These are phyloP conservation scores for Erythrophleum fordii DNA, from an alignment of 306 rosid genomes.

Conservation along the genomic window DNA sequence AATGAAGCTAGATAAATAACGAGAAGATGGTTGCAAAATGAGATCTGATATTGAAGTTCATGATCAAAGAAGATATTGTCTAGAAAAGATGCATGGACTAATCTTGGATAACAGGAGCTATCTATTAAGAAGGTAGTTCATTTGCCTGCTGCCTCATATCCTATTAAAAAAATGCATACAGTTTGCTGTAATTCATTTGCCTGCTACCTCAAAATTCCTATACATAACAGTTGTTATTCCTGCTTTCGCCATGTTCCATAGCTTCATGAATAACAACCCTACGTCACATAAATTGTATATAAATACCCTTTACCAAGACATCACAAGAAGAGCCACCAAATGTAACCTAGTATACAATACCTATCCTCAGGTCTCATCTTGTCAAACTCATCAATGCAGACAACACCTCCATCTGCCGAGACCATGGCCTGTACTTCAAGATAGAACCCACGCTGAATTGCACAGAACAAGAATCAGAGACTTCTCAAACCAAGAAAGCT, in stretches of 20 bases:
- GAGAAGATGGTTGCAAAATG: slow-evolving; percentile 58
- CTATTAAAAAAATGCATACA: no score
- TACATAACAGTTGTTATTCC: slow-evolving; percentile 87
- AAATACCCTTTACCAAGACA: slow-evolving; percentile 9
- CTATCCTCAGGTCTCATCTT: slow-evolving; percentile 99
- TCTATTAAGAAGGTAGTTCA: no score
- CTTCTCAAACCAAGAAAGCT: slow-evolving; percentile 17
- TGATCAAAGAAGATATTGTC: neutral
- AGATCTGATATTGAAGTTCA: slow-evolving; percentile 56
- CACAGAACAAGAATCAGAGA: slow-evolving; percentile 38
- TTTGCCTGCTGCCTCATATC: slow-evolving; percentile 98
- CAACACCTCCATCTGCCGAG: slow-evolving; percentile 98
- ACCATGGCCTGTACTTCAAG: slow-evolving; percentile 99
- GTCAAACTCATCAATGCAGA: slow-evolving; percentile 96
- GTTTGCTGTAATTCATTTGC: slow-evolving; percentile 13
- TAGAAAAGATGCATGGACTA: slow-evolving; percentile 25
- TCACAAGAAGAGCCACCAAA: slow-evolving; percentile 10
- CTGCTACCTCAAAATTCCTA: slow-evolving; percentile 1
- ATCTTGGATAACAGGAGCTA: no score
- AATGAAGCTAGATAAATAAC: slow-evolving; percentile 22
- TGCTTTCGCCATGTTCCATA: slow-evolving; percentile 99
- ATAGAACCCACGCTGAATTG: slow-evolving; percentile 87
- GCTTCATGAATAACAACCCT: slow-evolving; percentile 99
- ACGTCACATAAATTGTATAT: slow-evolving; percentile 12
- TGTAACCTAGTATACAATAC: slow-evolving; percentile 45